phyloP scores from a whole-genome alignment of 1,284 basidiomycete species.

The Fistulinella staudtii region DNA sequence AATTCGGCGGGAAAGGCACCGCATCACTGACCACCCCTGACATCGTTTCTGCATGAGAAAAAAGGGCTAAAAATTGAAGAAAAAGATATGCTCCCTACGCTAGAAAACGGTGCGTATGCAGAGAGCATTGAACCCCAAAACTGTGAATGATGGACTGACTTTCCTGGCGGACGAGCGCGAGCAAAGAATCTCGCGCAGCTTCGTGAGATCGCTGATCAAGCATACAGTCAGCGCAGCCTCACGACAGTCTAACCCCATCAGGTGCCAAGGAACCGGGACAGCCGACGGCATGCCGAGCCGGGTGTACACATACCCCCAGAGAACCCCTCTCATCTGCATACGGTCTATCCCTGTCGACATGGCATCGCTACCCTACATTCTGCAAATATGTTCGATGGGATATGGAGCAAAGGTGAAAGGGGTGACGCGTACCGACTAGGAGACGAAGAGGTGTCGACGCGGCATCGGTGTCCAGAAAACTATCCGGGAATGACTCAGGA shows the following conservation, averaged over 20 bases:
- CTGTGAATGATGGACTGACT: background rate
- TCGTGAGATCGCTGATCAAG: slow-evolving; percentile 4
- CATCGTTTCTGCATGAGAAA: background rate
- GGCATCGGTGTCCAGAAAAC: slow-evolving; percentile 9
- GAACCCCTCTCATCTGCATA: too few species aligned
- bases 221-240: slow-evolving; percentile 2
- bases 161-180: background rate
- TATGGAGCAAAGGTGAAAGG: too few species aligned
- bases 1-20: slow-evolving; percentile 16
- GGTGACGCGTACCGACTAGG: too few species aligned
- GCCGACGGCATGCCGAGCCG: slow-evolving; percentile 11
- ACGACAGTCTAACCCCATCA: background rate
- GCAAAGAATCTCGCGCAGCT: slow-evolving; percentile 7
- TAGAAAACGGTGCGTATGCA: background rate
- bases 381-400: too few species aligned
- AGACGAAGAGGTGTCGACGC: background rate
- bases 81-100: too few species aligned
- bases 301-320: too few species aligned
- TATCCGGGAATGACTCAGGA: slow-evolving; percentile 19
- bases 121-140: background rate
- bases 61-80: background rate
- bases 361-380: background rate
- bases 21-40: slow-evolving; percentile 8
- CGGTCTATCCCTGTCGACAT: background rate
- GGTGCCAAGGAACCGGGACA: slow-evolving; percentile 3